These are phyloP conservation scores for Tubosaeta brunneosetosa DNA, from an alignment of 768 basidiomycete genomes.

Conservation along the genomic window DNA sequence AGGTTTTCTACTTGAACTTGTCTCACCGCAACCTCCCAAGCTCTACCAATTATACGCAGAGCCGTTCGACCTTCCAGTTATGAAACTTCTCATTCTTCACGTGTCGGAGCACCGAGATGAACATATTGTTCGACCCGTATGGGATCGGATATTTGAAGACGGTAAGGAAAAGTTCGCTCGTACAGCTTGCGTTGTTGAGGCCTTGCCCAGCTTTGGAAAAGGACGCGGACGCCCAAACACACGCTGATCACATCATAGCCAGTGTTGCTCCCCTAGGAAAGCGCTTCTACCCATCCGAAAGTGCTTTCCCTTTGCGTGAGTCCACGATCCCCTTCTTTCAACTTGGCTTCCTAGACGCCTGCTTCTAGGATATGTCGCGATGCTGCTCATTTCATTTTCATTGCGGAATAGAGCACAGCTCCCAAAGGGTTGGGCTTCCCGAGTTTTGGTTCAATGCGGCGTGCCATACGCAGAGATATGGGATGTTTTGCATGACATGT, in stretches of 20 bases:
- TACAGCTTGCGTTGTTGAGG: constrained; percentile 4
- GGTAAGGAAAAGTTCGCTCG: constrained; percentile 41
- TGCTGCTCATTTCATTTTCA: constrained; percentile 70
- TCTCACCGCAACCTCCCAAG: constrained; percentile 37
- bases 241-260: constrained; percentile 60
- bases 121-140: constrained; percentile 73
- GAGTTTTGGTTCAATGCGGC: constrained; percentile 73
- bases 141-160: constrained; percentile 82
- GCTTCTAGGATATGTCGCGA: constrained; percentile 64
- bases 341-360: neutral
- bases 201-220: constrained; percentile 45
- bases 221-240: constrained; percentile 47
- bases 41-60: constrained; percentile 86
- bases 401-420: constrained; percentile 54
- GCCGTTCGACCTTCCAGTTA: constrained; percentile 75
- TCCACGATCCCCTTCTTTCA: neutral
- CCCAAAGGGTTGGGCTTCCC: constrained; percentile 77
- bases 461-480: constrained; percentile 80
- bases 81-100: constrained; percentile 87
- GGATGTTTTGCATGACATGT: constrained; percentile 81
- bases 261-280: constrained; percentile 71
- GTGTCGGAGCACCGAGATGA: constrained; percentile 92
- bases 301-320: constrained; percentile 84
- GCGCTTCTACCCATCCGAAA: constrained; percentile 87
- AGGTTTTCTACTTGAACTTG: constrained; percentile 2